These are phyloP conservation scores for Clohesyomyces aquaticus DNA, from an alignment of 495 filamentous ascomycete genomes.

Conservation along the genomic window DNA sequence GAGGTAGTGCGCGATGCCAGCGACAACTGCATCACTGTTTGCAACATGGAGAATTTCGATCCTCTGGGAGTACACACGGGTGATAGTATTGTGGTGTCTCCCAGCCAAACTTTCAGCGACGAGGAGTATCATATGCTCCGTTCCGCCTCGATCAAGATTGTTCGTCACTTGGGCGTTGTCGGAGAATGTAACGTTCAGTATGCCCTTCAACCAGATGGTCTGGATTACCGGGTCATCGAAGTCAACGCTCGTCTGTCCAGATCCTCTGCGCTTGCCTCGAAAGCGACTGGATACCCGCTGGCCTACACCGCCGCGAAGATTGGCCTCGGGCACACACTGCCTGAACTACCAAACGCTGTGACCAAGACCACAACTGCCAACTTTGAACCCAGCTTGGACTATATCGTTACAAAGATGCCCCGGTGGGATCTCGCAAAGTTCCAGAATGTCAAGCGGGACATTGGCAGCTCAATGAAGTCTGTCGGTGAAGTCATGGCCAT, in stretches of 20 bases:
- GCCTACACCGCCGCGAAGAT: slow-evolving; percentile 97
- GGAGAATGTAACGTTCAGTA: slow-evolving; percentile 99
- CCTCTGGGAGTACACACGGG: slow-evolving; percentile 97
- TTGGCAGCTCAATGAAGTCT: slow-evolving; percentile 96
- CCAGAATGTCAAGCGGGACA: slow-evolving; percentile 96
- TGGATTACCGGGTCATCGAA: slow-evolving; percentile 98
- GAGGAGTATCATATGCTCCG: slow-evolving; percentile 99
- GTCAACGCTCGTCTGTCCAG: slow-evolving; percentile 96
- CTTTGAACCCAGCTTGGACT: slow-evolving; percentile 96
- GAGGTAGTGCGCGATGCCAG: slow-evolving; percentile 94
- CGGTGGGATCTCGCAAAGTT: slow-evolving; percentile 98
- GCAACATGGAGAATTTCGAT: slow-evolving; percentile 99
- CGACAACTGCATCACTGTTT: slow-evolving; percentile 99
- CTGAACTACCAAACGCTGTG: slow-evolving; percentile 94
- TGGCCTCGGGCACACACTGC: slow-evolving; percentile 88
- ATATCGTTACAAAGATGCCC: slow-evolving; percentile 98
- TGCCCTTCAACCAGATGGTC: slow-evolving; percentile 92
- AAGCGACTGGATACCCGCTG: slow-evolving; percentile 94
- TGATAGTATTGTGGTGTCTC: slow-evolving; percentile 97
- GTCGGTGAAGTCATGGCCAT: slow-evolving; percentile 99
- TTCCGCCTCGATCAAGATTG: slow-evolving; percentile 97
- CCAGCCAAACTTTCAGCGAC: slow-evolving; percentile 94
- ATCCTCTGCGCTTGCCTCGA: slow-evolving; percentile 93
- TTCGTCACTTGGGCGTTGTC: slow-evolving; percentile 93
- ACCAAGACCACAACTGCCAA: slow-evolving; percentile 98